Conservation (phyloP, 1,139 yeast species). For the Debaryomycetaceae sp. region DNA sequence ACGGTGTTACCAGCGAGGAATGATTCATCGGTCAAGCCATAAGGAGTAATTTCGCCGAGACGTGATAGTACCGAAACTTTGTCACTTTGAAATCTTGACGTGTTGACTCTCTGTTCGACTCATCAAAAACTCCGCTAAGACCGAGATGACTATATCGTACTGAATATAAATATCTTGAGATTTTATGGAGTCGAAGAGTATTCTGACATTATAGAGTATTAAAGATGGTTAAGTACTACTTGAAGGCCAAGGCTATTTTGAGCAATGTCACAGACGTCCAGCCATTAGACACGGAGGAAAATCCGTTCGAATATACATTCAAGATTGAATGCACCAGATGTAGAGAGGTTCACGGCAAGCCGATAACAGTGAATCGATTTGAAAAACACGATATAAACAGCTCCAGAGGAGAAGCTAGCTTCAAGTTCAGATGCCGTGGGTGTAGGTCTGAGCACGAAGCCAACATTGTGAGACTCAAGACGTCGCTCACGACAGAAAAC, state of each 20-base stretch:
- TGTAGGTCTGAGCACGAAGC: conserved; percentile 52
- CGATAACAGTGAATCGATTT: conserved; percentile 65
- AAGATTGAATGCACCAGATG: conserved; percentile 75
- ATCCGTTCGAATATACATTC: conserved; percentile 75
- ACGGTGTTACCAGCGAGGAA: too few relatives aligned
- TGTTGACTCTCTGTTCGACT: background rate
- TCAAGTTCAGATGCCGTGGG: conserved; percentile 70
- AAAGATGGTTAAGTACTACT: conserved; percentile 39
- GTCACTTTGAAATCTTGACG: background rate
- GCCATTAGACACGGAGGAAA: conserved; percentile 57
- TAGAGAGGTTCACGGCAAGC: conserved; percentile 72
- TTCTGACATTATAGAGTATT: background rate
- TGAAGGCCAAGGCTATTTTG: conserved; percentile 59
- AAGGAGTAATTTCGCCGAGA: too few relatives aligned
- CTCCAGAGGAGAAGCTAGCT: conserved; percentile 80
- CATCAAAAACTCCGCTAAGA: background rate
- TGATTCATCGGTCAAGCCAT: too few relatives aligned
- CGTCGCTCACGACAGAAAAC: conserved; percentile 24
- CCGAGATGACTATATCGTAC: background rate
- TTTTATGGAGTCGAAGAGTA: background rate
- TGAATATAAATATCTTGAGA: background rate
- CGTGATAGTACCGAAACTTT: too few relatives aligned
- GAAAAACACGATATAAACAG: conserved; percentile 63
- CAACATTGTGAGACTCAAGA: conserved; percentile 32
- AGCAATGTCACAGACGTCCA: conserved; percentile 60